Conservation (phyloP, 2,329 filamentous ascomycete species). For the Arthrobotrys iridis region DNA sequence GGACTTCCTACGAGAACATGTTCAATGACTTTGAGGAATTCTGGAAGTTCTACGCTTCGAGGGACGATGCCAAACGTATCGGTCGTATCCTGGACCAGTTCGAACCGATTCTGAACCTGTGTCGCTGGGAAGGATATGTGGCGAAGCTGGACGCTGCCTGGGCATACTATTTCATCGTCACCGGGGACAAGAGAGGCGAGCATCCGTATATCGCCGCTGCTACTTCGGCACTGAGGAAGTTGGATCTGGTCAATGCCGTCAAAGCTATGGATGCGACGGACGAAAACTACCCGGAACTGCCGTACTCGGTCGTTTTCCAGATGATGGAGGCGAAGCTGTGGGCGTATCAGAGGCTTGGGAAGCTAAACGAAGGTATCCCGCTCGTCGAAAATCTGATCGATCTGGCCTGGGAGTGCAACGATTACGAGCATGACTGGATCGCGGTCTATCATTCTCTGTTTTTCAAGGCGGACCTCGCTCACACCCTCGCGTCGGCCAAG, state of each 20-base stretch:
- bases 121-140: not conserved
- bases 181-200: slow-evolving; percentile 4
- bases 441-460: slow-evolving; percentile 26
- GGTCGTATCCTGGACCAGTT: not conserved
- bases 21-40: not conserved
- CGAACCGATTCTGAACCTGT: slow-evolving; percentile 1
- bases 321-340: slow-evolving; percentile 12
- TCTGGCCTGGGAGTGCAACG: not conserved
- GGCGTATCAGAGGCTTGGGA: slow-evolving; percentile 1
- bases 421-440: not conserved
- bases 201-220: not conserved
- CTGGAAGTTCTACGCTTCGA: not conserved
- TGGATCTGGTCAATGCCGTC: slow-evolving; percentile 1
- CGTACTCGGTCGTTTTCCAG: not conserved
- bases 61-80: slow-evolving; percentile 27
- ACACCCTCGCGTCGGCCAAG: not conserved
- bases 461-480: slow-evolving; percentile 19
- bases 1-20: slow-evolving; percentile 1
- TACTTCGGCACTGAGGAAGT: not conserved
- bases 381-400: slow-evolving; percentile 4
- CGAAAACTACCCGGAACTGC: not conserved
- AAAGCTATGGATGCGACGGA: not conserved
- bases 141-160: not conserved
- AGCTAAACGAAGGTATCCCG: not conserved
- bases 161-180: slow-evolving; percentile 27